phyloP scores from a whole-genome alignment of 805 yeast genomes.

The Cyberlindnera euphorbiae region DNA sequence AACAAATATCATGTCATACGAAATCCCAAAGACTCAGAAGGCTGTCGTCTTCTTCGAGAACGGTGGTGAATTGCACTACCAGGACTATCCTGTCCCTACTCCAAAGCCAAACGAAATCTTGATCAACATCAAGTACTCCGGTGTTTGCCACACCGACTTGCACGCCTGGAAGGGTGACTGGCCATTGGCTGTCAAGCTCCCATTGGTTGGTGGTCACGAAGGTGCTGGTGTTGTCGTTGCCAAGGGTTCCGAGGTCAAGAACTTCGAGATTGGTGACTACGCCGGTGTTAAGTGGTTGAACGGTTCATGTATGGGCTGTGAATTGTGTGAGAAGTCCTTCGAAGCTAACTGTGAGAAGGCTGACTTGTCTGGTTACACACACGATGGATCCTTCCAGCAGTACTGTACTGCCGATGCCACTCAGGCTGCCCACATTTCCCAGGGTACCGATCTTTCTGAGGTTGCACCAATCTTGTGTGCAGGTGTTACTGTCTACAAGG shows the following conservation, averaged over 20 bases:
- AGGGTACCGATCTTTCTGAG: constrained; percentile 48
- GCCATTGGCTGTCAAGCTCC: constrained; percentile 53
- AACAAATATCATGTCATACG: constrained; percentile 3
- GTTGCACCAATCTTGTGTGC: constrained; percentile 57
- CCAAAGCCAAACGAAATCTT: constrained; percentile 53
- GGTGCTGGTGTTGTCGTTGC: constrained; percentile 70
- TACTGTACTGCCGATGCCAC: constrained; percentile 62
- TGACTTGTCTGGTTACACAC: constrained; percentile 69
- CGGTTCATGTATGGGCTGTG: constrained; percentile 62
- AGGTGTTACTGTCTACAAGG: constrained; percentile 51
- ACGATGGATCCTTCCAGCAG: constrained; percentile 44
- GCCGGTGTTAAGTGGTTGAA: constrained; percentile 71
- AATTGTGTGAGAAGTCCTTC: constrained; percentile 51
- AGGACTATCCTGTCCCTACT: constrained; percentile 48
- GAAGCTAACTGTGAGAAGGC: constrained; percentile 67
- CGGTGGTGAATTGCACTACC: constrained; percentile 42
- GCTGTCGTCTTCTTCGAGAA: constrained; percentile 46
- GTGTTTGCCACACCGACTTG: constrained; percentile 61
- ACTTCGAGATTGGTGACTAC: constrained; percentile 58
- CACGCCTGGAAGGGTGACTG: constrained; percentile 57
- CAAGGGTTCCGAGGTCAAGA: constrained; percentile 51
- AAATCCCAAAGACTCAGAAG: constrained; percentile 41
- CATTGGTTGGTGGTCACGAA: constrained; percentile 68
- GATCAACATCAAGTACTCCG: constrained; percentile 55
- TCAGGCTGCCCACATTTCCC: constrained; percentile 56